Percentiles rank a stretch among this genome's conserved stretches.
Evolutionary conservation across 2,329 filamentous ascomycete genomes (phyloP).

Genomic region (Fusarium pininemorale): DNA sequence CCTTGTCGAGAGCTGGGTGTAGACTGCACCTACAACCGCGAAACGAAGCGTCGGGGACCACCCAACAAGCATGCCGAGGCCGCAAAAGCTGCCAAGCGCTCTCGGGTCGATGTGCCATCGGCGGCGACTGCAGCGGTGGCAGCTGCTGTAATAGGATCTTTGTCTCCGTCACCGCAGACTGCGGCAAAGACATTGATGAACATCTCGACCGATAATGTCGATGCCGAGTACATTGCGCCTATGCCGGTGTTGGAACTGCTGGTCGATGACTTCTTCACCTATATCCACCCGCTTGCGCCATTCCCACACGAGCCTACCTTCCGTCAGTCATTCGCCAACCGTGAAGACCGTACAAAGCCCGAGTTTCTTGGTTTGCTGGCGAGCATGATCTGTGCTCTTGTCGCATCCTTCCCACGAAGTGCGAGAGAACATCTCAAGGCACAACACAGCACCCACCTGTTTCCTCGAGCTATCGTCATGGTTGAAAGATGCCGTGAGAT

Average conservation of each 20-base stretch:
- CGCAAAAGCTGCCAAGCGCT: conserved; percentile 62
- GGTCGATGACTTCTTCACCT: conserved; percentile 85
- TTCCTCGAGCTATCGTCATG: conserved; percentile 74
- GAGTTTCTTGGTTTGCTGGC: conserved; percentile 76
- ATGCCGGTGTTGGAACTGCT: conserved; percentile 73
- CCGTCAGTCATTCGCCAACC: conserved; percentile 70
- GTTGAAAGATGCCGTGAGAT: conserved; percentile 77
- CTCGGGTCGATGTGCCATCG: conserved; percentile 49
- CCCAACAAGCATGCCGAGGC: conserved; percentile 68
- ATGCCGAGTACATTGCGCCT: conserved; percentile 76
- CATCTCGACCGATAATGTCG: conserved; percentile 52
- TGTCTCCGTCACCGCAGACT: conserved; percentile 56
- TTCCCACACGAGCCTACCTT: conserved; percentile 85
- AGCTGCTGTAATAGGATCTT: conserved; percentile 33
- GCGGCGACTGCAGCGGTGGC: conserved; percentile 19
- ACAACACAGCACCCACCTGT: conserved; percentile 70
- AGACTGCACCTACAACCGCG: conserved; percentile 65
- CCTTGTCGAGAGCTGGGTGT: conserved; percentile 66
- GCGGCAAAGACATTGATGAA: conserved; percentile 61
- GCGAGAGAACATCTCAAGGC: conserved; percentile 74
- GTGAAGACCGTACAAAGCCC: conserved; percentile 72
- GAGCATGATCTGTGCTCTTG: conserved; percentile 78
- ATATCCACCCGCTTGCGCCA: conserved; percentile 79
- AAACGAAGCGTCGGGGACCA: conserved; percentile 67
- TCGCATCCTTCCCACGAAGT: conserved; percentile 78